phyloP scores from a whole-genome alignment of 2,329 filamentous ascomycete species.

The Lecanicillium sp. region DNA sequence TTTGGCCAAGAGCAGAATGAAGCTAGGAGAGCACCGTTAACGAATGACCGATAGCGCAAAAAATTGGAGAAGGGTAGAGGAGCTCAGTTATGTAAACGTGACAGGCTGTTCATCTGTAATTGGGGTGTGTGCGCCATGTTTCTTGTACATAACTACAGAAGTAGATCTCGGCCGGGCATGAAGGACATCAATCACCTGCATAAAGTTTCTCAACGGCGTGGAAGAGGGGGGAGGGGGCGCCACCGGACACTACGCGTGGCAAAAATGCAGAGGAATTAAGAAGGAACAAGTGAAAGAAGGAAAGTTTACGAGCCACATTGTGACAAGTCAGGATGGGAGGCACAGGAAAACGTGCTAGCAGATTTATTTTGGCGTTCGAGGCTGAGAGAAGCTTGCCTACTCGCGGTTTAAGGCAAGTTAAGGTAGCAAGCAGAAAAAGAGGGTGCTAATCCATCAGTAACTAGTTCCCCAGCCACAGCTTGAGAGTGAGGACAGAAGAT shows the following conservation, averaged over 20 bases:
- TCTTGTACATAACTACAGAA: neutral
- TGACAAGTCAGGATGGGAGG: constrained; percentile 4
- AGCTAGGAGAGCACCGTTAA: neutral
- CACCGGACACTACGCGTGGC: neutral
- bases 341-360: neutral
- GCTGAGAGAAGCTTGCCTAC: neutral
- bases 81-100: neutral
- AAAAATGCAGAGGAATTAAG: neutral
- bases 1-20: neutral
- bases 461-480: constrained; percentile 5
- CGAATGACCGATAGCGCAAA: neutral
- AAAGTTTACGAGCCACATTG: neutral
- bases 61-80: neutral
- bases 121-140: neutral
- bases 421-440: neutral
- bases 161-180: constrained; percentile 4
- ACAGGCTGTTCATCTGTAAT: constrained; percentile 7
- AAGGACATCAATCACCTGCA: constrained; percentile 6
- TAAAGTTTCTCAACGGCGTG: neutral
- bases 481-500: constrained; percentile 3
- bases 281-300: neutral
- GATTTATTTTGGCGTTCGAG: constrained; percentile 4
- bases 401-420: neutral
- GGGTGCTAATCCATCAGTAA: no score
- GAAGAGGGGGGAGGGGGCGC: neutral